Base-by-base conservation (phyloP, 1,139 yeast genomes). In the Blastobotrys persicus region DNA sequence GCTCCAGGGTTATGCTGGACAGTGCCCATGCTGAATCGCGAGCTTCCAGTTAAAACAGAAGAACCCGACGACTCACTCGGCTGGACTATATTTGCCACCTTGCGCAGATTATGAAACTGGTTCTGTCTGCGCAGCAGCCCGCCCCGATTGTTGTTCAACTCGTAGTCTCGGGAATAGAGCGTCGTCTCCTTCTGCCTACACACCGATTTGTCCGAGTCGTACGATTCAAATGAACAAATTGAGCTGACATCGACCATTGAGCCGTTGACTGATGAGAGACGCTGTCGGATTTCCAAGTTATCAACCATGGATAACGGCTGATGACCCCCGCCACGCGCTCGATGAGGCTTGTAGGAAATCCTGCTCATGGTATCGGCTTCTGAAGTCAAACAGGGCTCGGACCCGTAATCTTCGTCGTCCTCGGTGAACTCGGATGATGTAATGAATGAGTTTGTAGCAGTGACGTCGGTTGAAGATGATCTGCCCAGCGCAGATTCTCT, bases 211-310 rank as follows among this genome's bases (percentile, higher is more conserved):
- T 32, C 47, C 6, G 62, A 59, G 37, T 59, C 60, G 44, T 62
- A 64, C 4, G 59, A 55, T 26, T 50, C 69, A 19, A 59, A 57
- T 31, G 55, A 53, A n/a, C 34, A 33, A 9, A 45, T 33, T 6
- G 55, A 52, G 16, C 19, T 16, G 12, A 34, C 39, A 17, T 34
- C 39, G 12, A 34, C 19, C 20, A 4, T 4, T 5, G 39, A 34
- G 11, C 19, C 13, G 20, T 9, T 4, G 13, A 17, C 39, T 5
- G 41, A 41, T n/a, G 11, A 20, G n/a, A 23, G 28, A 6, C 28
- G 28, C 9, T 23, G 9, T 23, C 28, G 28, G 28, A 23, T 23
- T 23, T 40, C 49, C 18, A 49, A 39, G 26, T 39, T 46, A 18
- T 49, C 52, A 33, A 49, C 45, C 46, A 46, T 49, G 23, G 49